Evolutionary conservation across 2,329 filamentous ascomycete species (phyloP).

Genomic region (Sclerotinia sclerotiorum): DNA sequence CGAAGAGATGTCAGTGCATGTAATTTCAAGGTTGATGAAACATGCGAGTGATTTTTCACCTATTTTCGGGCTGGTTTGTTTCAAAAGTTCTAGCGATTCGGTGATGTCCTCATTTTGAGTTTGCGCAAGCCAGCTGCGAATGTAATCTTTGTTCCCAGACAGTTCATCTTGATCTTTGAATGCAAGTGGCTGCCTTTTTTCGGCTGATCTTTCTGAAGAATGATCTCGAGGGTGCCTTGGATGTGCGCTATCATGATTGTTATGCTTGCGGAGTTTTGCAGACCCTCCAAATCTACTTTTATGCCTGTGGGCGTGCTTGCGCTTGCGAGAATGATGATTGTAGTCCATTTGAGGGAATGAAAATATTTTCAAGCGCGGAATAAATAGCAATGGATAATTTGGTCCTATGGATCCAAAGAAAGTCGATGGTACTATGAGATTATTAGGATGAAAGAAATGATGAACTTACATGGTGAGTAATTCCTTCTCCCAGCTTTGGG

Average conservation of each 20-base stretch:
- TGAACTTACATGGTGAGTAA: not conserved
- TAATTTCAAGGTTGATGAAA: not conserved
- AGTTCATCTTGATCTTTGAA: constrained; percentile 19
- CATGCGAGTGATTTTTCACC: not conserved
- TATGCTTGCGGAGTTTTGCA: not conserved
- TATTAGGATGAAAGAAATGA: not conserved
- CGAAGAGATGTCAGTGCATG: not conserved
- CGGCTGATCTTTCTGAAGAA: not conserved
- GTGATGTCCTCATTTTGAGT: constrained; percentile 26
- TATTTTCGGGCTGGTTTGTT: not conserved
- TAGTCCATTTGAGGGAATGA: constrained; percentile 4
- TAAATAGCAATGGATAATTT: constrained; percentile 6
- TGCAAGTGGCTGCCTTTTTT: not conserved
- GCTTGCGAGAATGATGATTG: constrained; percentile 22
- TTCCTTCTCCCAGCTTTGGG: not conserved
- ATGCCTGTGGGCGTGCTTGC: not conserved
- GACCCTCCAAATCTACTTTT: not conserved
- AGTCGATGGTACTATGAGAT: not conserved
- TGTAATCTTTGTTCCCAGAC: constrained; percentile 32
- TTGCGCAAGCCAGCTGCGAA: constrained; percentile 37
- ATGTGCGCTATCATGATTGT: not conserved
- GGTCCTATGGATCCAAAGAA: not conserved
- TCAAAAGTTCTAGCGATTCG: not conserved
- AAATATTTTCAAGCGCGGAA: not conserved
- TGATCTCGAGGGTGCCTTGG: not conserved